Conservation (phyloP, 805 yeast species). For the Zygoascus tannicola region DNA sequence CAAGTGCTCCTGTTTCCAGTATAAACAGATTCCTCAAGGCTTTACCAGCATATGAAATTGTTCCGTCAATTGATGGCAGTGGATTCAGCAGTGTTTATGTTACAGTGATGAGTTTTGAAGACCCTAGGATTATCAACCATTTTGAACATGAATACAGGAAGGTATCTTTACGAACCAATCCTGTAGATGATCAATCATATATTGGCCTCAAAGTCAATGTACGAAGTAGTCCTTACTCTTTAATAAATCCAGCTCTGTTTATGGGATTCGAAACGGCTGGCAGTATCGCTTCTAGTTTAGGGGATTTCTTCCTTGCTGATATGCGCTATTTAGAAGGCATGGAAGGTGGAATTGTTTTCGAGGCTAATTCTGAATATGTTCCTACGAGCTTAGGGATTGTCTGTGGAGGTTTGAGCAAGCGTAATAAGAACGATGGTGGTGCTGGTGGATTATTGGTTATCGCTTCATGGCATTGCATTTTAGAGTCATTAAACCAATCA, state of each 20-base stretch:
- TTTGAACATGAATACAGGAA: not conserved
- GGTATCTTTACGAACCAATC: not conserved
- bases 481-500: not conserved
- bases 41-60: not conserved
- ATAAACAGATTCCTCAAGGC: constrained; percentile 3
- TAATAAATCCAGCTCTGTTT: constrained; percentile 28
- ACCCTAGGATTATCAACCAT: not conserved
- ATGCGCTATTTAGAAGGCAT: constrained; percentile 29
- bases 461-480: constrained; percentile 24
- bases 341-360: constrained; percentile 27
- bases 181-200: not conserved
- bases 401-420: constrained; percentile 24
- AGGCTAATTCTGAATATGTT: not conserved
- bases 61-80: no score
- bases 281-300: constrained; percentile 16
- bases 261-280: constrained; percentile 24
- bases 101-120: not conserved
- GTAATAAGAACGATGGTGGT: constrained; percentile 26
- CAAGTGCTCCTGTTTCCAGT: not conserved
- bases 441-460: constrained; percentile 18
- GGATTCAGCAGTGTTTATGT: not conserved
- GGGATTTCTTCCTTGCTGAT: constrained; percentile 21
- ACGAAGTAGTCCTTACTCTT: constrained; percentile 27
- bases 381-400: constrained; percentile 5
- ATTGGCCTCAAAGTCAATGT: constrained; percentile 7